Evolutionary conservation across 179 eudicot species (phyloP), one percentile per base, ranked within the genome.

Genomic region (Camellia oleifera): DNA sequence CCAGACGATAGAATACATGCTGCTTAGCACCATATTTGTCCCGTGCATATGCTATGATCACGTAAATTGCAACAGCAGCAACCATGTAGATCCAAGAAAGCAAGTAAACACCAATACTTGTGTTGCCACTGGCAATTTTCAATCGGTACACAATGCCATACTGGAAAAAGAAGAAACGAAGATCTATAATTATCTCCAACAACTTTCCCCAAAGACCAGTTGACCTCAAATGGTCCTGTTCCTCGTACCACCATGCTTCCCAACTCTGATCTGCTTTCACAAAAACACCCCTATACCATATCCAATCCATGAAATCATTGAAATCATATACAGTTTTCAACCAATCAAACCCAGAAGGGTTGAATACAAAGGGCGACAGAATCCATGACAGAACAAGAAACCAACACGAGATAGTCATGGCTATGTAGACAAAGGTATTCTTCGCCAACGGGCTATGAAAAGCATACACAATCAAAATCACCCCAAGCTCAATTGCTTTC

Each of bases 201-300:
- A 94, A 80, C 79, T 94, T 96, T 11, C 99, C 99, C 99, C 98
- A 96, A 20, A 96, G 86, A 64, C 99, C 97, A 58, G 97, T 94
- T 18, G 91, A 87, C 85, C 93, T 88, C 71, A 96, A 88, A 83
- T 96, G 99, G 69, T 94, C 97, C 77, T 96, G 99, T 76, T 96
- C 99, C 81, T 96, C 99, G 61, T 94, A 91, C 99, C 99, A 96
- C 99, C 99, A 96, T 11, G 92, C 90, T 87, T 96, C 98, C 99
- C 99, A 94, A 83, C 99, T 91, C 79, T 86, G 85, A n/a, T 96
- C 99, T 14, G 98, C 93, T 86, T 87, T 92, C 7, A 85, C 89
- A 20, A 92, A 86, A 72, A 92, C 89, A n/a, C 98, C 99, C 62
- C 79, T 89, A 77, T 76, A 89, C 96, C 97, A 96, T 80, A 96